Conservation (phyloP, 2,329 filamentous ascomycete species). For the Fusarium pseudoanthophilum region DNA sequence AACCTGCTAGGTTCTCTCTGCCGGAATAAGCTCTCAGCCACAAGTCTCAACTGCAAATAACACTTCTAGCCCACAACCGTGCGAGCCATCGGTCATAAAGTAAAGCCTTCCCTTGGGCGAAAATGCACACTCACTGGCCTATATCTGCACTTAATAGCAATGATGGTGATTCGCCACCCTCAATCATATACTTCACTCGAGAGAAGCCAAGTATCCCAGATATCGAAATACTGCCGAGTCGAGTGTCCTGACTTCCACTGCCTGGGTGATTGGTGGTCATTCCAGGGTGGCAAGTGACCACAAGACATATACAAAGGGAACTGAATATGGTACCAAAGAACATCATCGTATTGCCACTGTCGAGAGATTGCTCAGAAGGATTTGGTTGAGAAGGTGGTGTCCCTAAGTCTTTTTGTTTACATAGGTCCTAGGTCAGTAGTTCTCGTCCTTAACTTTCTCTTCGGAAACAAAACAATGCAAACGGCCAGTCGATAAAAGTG, state of each 20-base stretch:
- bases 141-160: neutral
- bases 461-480: too few relatives aligned
- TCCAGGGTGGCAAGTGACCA: neutral
- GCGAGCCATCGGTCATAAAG: neutral
- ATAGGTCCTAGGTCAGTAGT: neutral
- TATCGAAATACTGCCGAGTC: neutral
- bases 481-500: neutral
- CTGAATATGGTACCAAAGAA: neutral
- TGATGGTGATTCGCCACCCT: neutral
- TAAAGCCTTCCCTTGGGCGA: neutral
- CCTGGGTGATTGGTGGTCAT: neutral
- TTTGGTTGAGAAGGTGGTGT: neutral
- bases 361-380: neutral
- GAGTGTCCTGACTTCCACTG: neutral
- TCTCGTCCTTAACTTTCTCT: too few relatives aligned
- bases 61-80: too few relatives aligned
- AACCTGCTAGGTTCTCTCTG: neutral
- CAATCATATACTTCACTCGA: neutral
- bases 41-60: too few relatives aligned
- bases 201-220: neutral
- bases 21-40: too few relatives aligned
- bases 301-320: neutral
- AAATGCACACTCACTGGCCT: neutral
- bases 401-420: neutral
- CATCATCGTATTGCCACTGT: neutral